Percentiles rank a stretch among this genome's conserved stretches.
These are phyloP conservation scores for Voacanga thouarsii DNA, from an alignment of 257 asterid genomes.

Conservation along the genomic window DNA sequence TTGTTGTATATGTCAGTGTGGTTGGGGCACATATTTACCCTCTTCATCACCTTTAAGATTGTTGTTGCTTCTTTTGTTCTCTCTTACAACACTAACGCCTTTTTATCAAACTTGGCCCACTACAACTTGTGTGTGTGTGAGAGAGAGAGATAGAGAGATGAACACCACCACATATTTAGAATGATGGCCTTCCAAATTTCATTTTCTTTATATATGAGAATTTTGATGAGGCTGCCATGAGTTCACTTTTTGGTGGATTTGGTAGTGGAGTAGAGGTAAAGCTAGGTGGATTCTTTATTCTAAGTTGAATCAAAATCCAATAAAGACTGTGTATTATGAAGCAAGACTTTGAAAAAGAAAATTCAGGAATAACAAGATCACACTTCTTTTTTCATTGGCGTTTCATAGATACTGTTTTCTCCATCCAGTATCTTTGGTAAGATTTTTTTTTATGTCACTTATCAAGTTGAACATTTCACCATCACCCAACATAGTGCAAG, in stretches of 20 bases:
- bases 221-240: not conserved
- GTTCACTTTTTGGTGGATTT: conserved; percentile 10
- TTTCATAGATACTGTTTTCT: conserved; percentile 17
- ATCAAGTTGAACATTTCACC: not conserved
- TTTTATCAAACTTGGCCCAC: not conserved
- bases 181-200: conserved; percentile 11
- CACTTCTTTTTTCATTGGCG: not conserved
- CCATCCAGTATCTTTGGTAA: conserved; percentile 1
- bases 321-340: not conserved
- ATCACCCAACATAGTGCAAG: not conserved
- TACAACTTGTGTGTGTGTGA: too few relatives aligned
- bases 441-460: not conserved
- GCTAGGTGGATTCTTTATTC: not conserved
- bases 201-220: not conserved
- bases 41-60: not conserved
- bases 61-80: conserved; percentile 6
- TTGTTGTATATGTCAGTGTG: conserved; percentile 4
- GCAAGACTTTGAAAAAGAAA: conserved; percentile 7
- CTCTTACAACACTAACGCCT: conserved; percentile 1
- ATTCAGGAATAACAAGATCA: conserved; percentile 1
- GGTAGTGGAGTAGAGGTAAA: conserved; percentile 1
- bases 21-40: conserved; percentile 15
- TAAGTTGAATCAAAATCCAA: conserved; percentile 5
- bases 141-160: not conserved
- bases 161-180: not conserved